phyloP scores from a whole-genome alignment of 2,329 filamentous ascomycete genomes.

The Xylariaceae sp. region DNA sequence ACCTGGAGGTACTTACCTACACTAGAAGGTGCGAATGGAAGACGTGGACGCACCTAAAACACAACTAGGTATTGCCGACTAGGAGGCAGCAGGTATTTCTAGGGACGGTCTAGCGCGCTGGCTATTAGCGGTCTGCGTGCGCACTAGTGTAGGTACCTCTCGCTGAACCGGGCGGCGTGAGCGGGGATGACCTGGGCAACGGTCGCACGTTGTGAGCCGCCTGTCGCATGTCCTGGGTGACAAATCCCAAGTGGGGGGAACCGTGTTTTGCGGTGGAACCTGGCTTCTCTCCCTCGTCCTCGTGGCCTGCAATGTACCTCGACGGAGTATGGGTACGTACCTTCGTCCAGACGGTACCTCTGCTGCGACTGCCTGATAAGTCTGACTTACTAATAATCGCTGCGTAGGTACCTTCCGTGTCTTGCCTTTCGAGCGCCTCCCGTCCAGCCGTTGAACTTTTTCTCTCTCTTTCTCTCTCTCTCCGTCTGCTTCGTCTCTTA shows the following conservation, averaged over 20 bases:
- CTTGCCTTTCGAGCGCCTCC: conserved; percentile 17
- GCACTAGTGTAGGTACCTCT: no score
- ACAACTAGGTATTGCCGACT: not conserved
- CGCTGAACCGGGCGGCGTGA: not conserved
- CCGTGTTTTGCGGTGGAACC: conserved; percentile 9
- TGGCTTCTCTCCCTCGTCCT: conserved; percentile 27
- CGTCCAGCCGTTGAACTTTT: conserved; percentile 11
- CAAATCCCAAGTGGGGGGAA: conserved; percentile 17
- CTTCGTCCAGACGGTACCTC: no score
- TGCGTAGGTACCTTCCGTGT: conserved; percentile 18
- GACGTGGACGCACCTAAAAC: not conserved
- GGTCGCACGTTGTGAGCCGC: conserved; percentile 16
- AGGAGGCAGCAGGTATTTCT: not conserved
- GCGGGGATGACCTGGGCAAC: conserved; percentile 7
- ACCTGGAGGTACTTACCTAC: not conserved
- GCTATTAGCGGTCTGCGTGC: not conserved
- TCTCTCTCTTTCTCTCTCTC: conserved; percentile 13
- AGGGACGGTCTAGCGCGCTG: not conserved
- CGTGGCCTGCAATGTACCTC: conserved; percentile 17
- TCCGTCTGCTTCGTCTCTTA: conserved; percentile 12
- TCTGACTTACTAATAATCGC: conserved; percentile 13
- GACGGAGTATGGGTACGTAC: not conserved
- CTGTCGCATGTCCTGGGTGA: conserved; percentile 19
- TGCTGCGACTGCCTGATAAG: not conserved
- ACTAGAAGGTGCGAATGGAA: not conserved